Evolutionary conservation across 1,139 yeast species (phyloP), one percentile per base, ranked within the genome.

Genomic region (Diutina ranongensis): DNA sequence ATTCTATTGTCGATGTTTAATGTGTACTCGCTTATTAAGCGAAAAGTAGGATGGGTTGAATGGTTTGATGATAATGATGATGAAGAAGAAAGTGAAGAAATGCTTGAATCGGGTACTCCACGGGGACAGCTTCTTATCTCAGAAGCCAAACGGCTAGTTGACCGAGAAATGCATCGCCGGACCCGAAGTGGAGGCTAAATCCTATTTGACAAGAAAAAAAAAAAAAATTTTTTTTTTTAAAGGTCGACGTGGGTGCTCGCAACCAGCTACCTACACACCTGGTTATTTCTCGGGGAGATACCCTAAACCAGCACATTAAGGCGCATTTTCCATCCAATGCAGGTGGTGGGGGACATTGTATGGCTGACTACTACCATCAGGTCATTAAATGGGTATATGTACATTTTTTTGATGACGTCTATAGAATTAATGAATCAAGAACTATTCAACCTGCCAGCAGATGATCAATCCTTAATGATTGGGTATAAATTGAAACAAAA

Each of bases 21-120:
- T 55, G 68, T 83, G n/a, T 84, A 82, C 59, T 92, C 82, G 49
- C 72, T 68, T 49, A 54, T 83, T 18, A 79, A 77, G 61, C 68
- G 67, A 50, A 71, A 59, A 45, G 49, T 68, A 19, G 79, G 76
- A 12, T 62, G 27, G 19, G 15, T 60, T 49, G 56, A 63, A 32
- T 64, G 71, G 31, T 77, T 79, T 10, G 76, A 66, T 28, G 77
- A 70, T 45, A 59, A 54, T 4, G 58, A 55, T 2, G 50, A 46
- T 3, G 52, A 48, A 4, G 51, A 45, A 8, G 54, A 12, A 4
- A 20, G 13, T 10, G 7, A 13, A 10, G 22, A 12, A n/a, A 10
- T 16, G 42, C 32, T 38, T 12, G 32, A 21, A 4, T 5, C 10
- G 40, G 16, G 25, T 20, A 12, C 18, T 12, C 15, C 42, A 15